phyloP scores from a whole-genome alignment of 75 land plant genomes.

The Chamaecyparis obtusa region DNA sequence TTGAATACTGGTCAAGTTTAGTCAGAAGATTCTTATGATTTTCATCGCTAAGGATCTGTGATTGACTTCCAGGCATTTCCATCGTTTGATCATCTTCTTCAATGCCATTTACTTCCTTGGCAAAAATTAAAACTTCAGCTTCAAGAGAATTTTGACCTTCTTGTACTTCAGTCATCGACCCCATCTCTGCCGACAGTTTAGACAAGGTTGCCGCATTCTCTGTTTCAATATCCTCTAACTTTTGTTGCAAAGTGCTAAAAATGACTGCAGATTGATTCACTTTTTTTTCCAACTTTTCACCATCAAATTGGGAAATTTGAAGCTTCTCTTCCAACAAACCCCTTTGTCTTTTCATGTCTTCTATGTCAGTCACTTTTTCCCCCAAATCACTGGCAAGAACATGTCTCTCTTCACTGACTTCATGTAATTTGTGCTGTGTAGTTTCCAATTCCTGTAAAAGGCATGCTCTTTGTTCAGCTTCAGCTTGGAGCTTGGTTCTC shows the following conservation, averaged over 20 bases:
- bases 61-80: neutral
- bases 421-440: constrained; percentile 9
- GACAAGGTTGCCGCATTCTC: constrained; percentile 6
- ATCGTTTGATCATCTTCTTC: neutral
- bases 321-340: neutral
- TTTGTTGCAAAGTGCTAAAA: neutral
- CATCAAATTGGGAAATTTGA: neutral
- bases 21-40: neutral
- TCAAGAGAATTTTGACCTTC: neutral
- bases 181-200: neutral
- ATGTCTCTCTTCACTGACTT: constrained; percentile 1
- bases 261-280: neutral
- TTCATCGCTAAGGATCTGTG: neutral
- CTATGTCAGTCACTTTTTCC: neutral
- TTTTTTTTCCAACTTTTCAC: neutral
- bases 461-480: neutral
- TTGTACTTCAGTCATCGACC: neutral
- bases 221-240: constrained; percentile 7
- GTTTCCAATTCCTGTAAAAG: neutral
- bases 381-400: neutral
- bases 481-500: neutral
- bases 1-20: neutral
- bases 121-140: neutral
- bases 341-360: neutral
- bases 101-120: neutral